phyloP scores from a whole-genome alignment of 2,329 filamentous ascomycete genomes.

The Leptographium galeiforme region DNA sequence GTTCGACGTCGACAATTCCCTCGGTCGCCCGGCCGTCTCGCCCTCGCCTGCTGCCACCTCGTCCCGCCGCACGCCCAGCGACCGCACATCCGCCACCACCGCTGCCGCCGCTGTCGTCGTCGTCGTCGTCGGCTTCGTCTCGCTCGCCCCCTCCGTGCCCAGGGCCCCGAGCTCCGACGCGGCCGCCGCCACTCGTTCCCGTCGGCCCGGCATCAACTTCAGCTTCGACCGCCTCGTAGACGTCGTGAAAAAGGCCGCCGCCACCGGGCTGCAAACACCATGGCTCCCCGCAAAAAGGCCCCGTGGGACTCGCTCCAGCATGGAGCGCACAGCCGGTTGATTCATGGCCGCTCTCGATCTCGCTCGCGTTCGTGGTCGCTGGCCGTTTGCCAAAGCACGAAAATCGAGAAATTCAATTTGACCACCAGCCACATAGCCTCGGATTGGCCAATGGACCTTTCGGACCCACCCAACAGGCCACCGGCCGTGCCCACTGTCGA shows the following conservation, averaged over 20 bases:
- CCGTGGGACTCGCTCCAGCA: constrained; percentile 3
- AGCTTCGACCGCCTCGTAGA: constrained; percentile 7
- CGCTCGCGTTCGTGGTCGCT: neutral
- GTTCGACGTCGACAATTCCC: neutral
- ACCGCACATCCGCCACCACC: neutral
- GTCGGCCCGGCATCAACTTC: constrained; percentile 6
- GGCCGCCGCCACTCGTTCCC: constrained; percentile 12
- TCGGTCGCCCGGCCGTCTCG: neutral
- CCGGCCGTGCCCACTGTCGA: too few relatives aligned
- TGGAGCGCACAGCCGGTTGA: constrained; percentile 9
- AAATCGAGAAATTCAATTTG: neutral
- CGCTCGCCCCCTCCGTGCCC: neutral
- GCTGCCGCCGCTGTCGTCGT: neutral
- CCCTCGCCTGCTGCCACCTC: neutral
- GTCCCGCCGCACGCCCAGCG: neutral
- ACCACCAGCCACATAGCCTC: neutral
- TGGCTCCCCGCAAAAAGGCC: neutral
- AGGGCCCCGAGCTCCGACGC: constrained; percentile 14
- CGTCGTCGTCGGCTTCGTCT: neutral
- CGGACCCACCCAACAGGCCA: too few relatives aligned
- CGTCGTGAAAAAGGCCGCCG: constrained; percentile 8
- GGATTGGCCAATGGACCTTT: neutral
- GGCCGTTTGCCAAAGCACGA: neutral
- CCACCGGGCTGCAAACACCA: neutral
- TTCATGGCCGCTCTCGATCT: constrained; percentile 7